Percentiles rank a stretch among this genome's conserved stretches.
These are phyloP conservation scores for Ophiostoma populinum DNA, from an alignment of 2,329 filamentous ascomycete species.

Conservation along the genomic window DNA sequence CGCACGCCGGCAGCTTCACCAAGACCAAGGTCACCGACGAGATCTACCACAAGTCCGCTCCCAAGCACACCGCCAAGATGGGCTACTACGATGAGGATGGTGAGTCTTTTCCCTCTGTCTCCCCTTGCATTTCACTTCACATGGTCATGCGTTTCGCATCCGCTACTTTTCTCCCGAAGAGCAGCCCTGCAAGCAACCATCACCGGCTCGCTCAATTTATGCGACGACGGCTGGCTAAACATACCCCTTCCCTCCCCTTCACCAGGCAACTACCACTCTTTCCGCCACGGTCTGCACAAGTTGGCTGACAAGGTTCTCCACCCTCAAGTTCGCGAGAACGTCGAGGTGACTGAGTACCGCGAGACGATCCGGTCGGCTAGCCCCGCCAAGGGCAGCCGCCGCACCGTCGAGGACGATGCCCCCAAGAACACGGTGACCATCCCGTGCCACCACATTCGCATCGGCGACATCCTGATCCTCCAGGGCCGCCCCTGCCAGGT, in stretches of 20 bases:
- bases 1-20: conserved; percentile 25
- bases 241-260: not conserved
- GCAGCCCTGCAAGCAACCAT: too few relatives aligned
- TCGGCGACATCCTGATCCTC: conserved; percentile 95
- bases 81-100: conserved; percentile 48
- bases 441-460: conserved; percentile 98
- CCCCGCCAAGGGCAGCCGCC: conserved; percentile 13
- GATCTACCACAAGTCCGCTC: conserved; percentile 35
- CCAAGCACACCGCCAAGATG: conserved; percentile 39
- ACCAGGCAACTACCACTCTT: conserved; percentile 40
- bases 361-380: conserved; percentile 20
- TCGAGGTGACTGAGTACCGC: conserved; percentile 30
- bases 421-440: conserved; percentile 82
- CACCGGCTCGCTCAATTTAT: conserved; percentile 9
- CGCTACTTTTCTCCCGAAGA: too few relatives aligned
- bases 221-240: conserved; percentile 8
- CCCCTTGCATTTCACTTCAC: not conserved
- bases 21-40: conserved; percentile 44
- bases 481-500: conserved; percentile 99
- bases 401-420: conserved; percentile 18
- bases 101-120: conserved; percentile 19
- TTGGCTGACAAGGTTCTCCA: conserved; percentile 37
- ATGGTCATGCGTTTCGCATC: too few relatives aligned
- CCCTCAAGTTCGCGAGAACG: conserved; percentile 29
- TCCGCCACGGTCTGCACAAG: conserved; percentile 39